phyloP scores from a whole-genome alignment of 441 rosid species.

The Syzygium syzygioides region DNA sequence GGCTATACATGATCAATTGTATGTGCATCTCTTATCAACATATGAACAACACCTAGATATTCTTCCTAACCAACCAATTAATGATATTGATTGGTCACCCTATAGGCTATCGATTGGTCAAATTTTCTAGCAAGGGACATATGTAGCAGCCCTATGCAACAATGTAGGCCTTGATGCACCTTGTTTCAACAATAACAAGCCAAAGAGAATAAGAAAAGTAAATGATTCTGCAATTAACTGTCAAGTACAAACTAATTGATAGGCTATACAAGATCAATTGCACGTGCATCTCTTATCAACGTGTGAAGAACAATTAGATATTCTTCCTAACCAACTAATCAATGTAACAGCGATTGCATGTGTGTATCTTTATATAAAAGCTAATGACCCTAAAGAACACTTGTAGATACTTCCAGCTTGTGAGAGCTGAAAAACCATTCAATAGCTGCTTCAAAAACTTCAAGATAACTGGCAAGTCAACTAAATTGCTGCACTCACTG shows the following conservation, averaged over 20 bases:
- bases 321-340: not conserved
- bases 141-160: not conserved
- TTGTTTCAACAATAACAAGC: not conserved
- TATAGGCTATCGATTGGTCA: not conserved
- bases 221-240: not conserved
- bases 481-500: not conserved
- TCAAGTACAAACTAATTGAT: not conserved
- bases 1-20: not conserved
- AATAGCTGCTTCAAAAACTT: not conserved
- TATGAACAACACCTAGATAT: not conserved
- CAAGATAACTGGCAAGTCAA: not conserved
- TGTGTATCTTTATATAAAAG: not conserved
- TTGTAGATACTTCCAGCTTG: not conserved
- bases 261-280: not conserved
- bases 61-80: not conserved
- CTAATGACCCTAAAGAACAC: not conserved
- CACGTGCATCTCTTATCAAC: not conserved
- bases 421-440: not conserved
- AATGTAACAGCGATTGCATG: not conserved
- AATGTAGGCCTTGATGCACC: not conserved
- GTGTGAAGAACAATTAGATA: not conserved
- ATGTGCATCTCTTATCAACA: not conserved
- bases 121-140: not conserved
- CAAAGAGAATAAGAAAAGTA: not conserved
- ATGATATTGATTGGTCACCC: not conserved